Conservation (phyloP, 345 rosid species). For the Camelina laxa region DNA sequence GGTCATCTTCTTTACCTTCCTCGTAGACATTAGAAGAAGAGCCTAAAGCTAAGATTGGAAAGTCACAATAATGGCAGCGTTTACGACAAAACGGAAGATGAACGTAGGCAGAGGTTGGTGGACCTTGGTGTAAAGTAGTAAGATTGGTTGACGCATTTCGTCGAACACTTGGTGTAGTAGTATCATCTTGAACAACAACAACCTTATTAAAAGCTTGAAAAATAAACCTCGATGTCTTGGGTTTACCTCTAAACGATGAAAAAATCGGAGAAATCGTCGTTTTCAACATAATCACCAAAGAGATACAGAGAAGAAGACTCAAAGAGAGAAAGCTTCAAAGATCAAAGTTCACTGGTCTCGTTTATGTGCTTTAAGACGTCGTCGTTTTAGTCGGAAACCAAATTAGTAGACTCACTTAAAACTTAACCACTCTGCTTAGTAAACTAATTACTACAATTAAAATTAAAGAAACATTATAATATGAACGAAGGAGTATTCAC, state of each 20-base stretch:
- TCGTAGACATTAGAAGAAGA: conserved; percentile 33
- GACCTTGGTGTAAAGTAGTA: conserved; percentile 44
- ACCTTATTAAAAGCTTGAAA: conserved; percentile 18
- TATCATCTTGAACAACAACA: conserved; percentile 25
- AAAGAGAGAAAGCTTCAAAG: conserved; percentile 15
- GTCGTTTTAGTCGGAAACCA: conserved; percentile 10
- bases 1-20: conserved; percentile 59
- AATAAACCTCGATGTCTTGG: conserved; percentile 41
- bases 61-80: conserved; percentile 94
- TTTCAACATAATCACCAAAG: conserved; percentile 51
- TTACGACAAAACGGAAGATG: conserved; percentile 98
- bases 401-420: background rate
- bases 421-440: conserved; percentile 4
- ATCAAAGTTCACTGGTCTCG: conserved; percentile 28
- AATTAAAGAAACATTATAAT: background rate
- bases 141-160: conserved; percentile 68
- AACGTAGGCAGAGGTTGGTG: conserved; percentile 79
- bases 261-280: conserved; percentile 62
- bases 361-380: conserved; percentile 4
- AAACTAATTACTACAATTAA: conserved; percentile 6
- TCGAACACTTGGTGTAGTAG: conserved; percentile 58
- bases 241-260: conserved; percentile 51
- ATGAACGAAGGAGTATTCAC: background rate
- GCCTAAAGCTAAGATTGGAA: conserved; percentile 88
- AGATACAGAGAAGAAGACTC: background rate